These are phyloP conservation scores for Mycena alexandri DNA, from an alignment of 768 basidiomycete genomes.

Conservation along the genomic window DNA sequence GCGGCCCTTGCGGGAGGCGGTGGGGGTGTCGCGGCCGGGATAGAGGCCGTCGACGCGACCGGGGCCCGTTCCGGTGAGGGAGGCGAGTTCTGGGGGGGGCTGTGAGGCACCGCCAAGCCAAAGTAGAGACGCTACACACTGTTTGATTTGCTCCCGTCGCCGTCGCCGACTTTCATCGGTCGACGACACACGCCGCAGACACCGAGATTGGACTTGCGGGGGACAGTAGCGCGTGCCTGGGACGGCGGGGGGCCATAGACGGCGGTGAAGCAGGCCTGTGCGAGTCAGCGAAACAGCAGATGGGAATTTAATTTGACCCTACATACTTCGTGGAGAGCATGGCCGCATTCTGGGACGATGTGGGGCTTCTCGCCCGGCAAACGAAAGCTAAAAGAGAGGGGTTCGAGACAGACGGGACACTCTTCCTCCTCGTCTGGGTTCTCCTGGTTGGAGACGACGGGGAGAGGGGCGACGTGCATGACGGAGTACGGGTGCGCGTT, in stretches of 20 bases:
- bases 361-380: constrained; percentile 97
- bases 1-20: constrained; percentile 56
- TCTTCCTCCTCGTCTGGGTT: constrained; percentile 83
- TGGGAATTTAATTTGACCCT: constrained; percentile 21
- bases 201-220: constrained; percentile 85
- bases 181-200: constrained; percentile 97
- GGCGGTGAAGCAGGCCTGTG: constrained; percentile 93
- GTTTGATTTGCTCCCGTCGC: constrained; percentile 87
- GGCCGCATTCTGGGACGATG: constrained; percentile 97
- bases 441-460: constrained; percentile 78
- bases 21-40: constrained; percentile 71
- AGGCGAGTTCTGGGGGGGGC: constrained; percentile 83
- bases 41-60: constrained; percentile 49
- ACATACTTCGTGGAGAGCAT: constrained; percentile 93
- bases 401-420: constrained; percentile 97
- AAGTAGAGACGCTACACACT: constrained; percentile 65
- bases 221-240: constrained; percentile 64
- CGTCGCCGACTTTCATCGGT: constrained; percentile 96
- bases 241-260: constrained; percentile 92
- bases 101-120: constrained; percentile 2
- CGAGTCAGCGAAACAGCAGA: no score
- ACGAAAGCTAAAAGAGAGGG: constrained; percentile 91
- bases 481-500: constrained; percentile 66
- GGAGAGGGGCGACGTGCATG: constrained; percentile 75
- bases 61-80: constrained; percentile 90